These are phyloP conservation scores for Glycine latifolia DNA, from an alignment of 306 rosid genomes.

Conservation along the genomic window DNA sequence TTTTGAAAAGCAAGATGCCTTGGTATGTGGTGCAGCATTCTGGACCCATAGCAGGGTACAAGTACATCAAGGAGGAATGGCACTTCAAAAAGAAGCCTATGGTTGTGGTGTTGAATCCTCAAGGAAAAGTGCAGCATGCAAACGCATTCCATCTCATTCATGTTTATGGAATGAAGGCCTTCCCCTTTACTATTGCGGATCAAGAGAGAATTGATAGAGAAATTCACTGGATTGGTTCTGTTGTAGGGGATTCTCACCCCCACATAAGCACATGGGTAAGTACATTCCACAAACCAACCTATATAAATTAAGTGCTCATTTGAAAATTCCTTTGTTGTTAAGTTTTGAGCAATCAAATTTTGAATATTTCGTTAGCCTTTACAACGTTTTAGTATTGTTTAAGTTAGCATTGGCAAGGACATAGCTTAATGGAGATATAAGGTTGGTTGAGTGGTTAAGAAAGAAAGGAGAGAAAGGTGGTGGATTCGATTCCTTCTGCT, in stretches of 20 bases:
- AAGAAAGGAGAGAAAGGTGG: too few relatives aligned
- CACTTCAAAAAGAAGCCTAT: conserved; percentile 61
- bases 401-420: not conserved
- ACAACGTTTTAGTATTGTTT: not conserved
- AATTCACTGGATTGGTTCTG: conserved; percentile 44
- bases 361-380: not conserved
- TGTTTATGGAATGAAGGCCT: conserved; percentile 64
- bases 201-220: conserved; percentile 20
- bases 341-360: not conserved
- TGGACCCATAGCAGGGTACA: conserved; percentile 53
- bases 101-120: conserved; percentile 61
- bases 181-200: conserved; percentile 43
- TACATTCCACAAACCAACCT: not conserved
- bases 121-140: conserved; percentile 57
- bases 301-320: too few relatives aligned
- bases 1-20: conserved; percentile 56
- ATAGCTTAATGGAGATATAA: too few relatives aligned
- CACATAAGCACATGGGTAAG: conserved; percentile 51
- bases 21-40: conserved; percentile 58
- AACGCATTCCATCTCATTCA: conserved; percentile 66
- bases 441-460: too few relatives aligned
- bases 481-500: too few relatives aligned
- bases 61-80: conserved; percentile 69
- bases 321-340: too few relatives aligned
- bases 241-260: conserved; percentile 28